These are phyloP conservation scores for Passalora sequoiae DNA, from an alignment of 2,329 filamentous ascomycete species.

Conservation along the genomic window DNA sequence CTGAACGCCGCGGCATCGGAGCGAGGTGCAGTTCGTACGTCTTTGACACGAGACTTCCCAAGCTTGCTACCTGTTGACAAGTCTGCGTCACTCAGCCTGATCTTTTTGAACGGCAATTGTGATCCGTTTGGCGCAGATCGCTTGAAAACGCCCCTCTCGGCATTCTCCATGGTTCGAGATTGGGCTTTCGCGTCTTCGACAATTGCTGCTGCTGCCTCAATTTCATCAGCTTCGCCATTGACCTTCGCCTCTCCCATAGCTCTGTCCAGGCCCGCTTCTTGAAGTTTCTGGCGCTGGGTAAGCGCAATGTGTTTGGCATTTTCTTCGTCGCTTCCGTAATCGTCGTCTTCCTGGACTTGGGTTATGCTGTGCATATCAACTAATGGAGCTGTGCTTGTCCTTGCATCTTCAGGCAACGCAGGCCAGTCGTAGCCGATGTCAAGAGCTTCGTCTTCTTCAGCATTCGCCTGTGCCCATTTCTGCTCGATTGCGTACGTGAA, in stretches of 20 bases:
- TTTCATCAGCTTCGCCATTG: slow-evolving; percentile 12
- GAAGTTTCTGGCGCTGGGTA: slow-evolving; percentile 28
- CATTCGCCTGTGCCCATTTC: slow-evolving; percentile 10
- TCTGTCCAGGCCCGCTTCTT: slow-evolving; percentile 18
- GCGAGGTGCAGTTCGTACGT: slow-evolving; percentile 14
- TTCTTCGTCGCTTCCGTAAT: slow-evolving; percentile 43
- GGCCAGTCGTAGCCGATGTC: slow-evolving; percentile 10
- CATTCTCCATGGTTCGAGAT: slow-evolving; percentile 6
- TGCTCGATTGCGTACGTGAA: slow-evolving; percentile 52
- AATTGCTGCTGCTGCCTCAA: slow-evolving; percentile 21
- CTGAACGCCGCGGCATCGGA: slow-evolving; percentile 6
- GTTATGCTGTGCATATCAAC: slow-evolving; percentile 61
- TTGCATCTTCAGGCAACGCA: slow-evolving; percentile 5
- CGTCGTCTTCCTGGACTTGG: slow-evolving; percentile 40
- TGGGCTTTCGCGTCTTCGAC: slow-evolving; percentile 10
- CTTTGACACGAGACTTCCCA: slow-evolving; percentile 26
- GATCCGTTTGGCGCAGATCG: slow-evolving; percentile 16
- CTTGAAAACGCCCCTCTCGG: slow-evolving; percentile 14
- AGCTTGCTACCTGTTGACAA: slow-evolving; percentile 12
- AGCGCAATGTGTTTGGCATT: slow-evolving; percentile 31
- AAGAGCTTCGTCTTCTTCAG: slow-evolving; percentile 10
- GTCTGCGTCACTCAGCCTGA: slow-evolving; percentile 11
- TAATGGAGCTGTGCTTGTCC: slow-evolving; percentile 40
- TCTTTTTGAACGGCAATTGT: slow-evolving; percentile 24
- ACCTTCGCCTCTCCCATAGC: slow-evolving; percentile 23